Evolutionary conservation across 305 asterid genomes (phyloP).

Genomic region (Fraxinus baroniana): DNA sequence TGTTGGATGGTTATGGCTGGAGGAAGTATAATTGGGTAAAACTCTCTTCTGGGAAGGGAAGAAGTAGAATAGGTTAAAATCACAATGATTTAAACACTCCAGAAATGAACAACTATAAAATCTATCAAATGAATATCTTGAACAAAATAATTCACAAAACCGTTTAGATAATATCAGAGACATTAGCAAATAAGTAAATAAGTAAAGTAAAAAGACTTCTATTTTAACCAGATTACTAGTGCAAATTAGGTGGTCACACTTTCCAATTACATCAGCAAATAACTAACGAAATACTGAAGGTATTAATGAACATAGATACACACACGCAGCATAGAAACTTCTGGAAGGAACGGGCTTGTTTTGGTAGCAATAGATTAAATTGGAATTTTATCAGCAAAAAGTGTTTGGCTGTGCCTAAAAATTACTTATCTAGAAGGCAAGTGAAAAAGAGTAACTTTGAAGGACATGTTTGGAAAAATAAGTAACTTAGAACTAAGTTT

Average conservation of each 20-base stretch:
- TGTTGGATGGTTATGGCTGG: neutral
- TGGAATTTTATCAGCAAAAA: neutral
- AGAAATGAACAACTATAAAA: neutral
- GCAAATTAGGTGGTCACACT: neutral
- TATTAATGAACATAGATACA: slow-evolving; percentile 12
- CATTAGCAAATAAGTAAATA: neutral
- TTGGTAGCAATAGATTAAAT: neutral
- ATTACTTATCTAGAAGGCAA: neutral
- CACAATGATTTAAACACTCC: neutral
- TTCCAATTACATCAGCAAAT: neutral
- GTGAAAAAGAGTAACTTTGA: slow-evolving; percentile 6
- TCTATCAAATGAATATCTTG: neutral
- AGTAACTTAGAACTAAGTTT: neutral
- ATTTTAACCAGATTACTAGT: neutral
- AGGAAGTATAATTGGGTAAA: neutral
- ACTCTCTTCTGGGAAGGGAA: neutral
- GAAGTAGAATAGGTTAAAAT: neutral
- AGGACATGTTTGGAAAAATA: neutral
- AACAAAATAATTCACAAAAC: neutral
- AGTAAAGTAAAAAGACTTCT: neutral
- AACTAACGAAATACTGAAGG: neutral
- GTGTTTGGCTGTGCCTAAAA: neutral
- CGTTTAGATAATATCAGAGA: neutral
- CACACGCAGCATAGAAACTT: neutral
- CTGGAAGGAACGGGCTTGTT: neutral